Evolutionary conservation across 1,284 basidiomycete species (phyloP).

Genomic region (Fistulinella cinereoalba): DNA sequence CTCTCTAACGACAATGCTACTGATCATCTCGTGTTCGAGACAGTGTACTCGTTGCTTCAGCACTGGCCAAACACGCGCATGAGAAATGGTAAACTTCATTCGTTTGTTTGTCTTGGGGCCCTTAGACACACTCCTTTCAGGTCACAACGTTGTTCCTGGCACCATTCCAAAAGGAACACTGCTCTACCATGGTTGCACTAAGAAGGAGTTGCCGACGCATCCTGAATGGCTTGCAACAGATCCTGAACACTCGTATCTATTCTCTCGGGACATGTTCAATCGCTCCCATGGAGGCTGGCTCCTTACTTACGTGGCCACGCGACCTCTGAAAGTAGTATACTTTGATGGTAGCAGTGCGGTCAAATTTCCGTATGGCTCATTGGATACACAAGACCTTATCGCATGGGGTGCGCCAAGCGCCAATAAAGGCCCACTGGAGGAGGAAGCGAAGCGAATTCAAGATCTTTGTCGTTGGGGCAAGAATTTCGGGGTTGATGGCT

Average conservation of each 20-base stretch:
- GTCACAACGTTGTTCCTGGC: conserved; percentile 45
- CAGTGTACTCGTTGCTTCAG: conserved; percentile 35
- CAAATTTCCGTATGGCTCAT: conserved; percentile 34
- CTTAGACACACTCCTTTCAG: conserved; percentile 15
- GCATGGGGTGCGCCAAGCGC: conserved; percentile 31
- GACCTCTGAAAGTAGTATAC: conserved; percentile 41
- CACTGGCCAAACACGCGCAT: conserved; percentile 52
- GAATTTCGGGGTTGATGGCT: conserved; percentile 36
- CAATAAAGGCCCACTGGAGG: conserved; percentile 9
- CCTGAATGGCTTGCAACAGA: conserved; percentile 45
- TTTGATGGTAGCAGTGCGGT: conserved; percentile 44
- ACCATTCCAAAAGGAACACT: conserved; percentile 40
- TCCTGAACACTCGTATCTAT: conserved; percentile 43
- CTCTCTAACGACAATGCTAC: conserved; percentile 16
- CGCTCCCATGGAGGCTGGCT: conserved; percentile 27
- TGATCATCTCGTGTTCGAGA: conserved; percentile 31
- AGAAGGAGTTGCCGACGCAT: conserved; percentile 27
- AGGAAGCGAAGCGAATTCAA: conserved; percentile 26
- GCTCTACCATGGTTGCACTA: conserved; percentile 39
- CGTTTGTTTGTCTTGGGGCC: background rate
- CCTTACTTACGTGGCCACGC: conserved; percentile 36
- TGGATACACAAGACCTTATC: conserved; percentile 46
- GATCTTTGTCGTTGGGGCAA: conserved; percentile 39
- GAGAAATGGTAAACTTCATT: conserved; percentile 38
- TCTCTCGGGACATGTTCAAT: conserved; percentile 24